These are phyloP conservation scores for Hyphopichia pseudoburtonii DNA, from an alignment of 1,139 yeast species.

Conservation along the genomic window DNA sequence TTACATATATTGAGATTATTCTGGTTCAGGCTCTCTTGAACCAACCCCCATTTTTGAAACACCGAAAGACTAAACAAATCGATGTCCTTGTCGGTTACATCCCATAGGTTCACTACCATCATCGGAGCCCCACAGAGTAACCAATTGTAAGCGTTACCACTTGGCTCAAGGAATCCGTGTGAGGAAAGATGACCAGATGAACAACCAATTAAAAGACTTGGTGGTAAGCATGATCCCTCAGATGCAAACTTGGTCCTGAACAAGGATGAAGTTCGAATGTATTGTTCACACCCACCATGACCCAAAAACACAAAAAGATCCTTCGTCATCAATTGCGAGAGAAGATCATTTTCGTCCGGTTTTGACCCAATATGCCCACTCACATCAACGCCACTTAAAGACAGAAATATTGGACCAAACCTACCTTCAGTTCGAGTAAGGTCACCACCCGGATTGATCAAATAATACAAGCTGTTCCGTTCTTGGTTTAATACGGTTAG, in stretches of 20 bases:
- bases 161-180: slow-evolving; percentile 66
- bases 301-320: slow-evolving; percentile 80
- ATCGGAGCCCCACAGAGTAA: slow-evolving; percentile 78
- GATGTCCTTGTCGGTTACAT: slow-evolving; percentile 93
- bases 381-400: slow-evolving; percentile 43
- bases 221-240: slow-evolving; percentile 43
- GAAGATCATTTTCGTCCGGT: slow-evolving; percentile 55
- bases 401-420: slow-evolving; percentile 48
- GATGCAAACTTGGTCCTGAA: slow-evolving; percentile 16
- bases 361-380: slow-evolving; percentile 49
- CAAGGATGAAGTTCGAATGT: slow-evolving; percentile 43
- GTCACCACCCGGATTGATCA: slow-evolving; percentile 84
- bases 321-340: slow-evolving; percentile 35
- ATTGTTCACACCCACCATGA: slow-evolving; percentile 94
- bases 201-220: slow-evolving; percentile 84
- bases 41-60: slow-evolving; percentile 63
- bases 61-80: slow-evolving; percentile 69
- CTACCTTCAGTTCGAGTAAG: slow-evolving; percentile 63
- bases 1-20: slow-evolving; percentile 31
- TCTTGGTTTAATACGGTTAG: slow-evolving; percentile 3
- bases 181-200: slow-evolving; percentile 73
- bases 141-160: slow-evolving; percentile 77
- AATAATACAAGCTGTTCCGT: slow-evolving; percentile 44
- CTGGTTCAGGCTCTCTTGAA: slow-evolving; percentile 14
- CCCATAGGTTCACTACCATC: slow-evolving; percentile 90